These are phyloP conservation scores for Trametes villosa DNA, from an alignment of 768 basidiomycete genomes.

Conservation along the genomic window DNA sequence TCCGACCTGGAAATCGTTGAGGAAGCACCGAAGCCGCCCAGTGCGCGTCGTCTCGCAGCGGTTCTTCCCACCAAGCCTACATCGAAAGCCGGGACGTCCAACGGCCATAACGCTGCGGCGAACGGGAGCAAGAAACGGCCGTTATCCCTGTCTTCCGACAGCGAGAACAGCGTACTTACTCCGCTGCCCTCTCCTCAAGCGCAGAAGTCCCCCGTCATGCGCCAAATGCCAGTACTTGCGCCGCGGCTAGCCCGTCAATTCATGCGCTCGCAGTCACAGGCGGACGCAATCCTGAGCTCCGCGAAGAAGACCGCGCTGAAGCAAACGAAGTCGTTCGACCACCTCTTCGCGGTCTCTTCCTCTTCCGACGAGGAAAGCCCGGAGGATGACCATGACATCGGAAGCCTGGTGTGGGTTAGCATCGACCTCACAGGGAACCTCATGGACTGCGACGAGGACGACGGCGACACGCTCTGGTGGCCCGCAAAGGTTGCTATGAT, in stretches of 20 bases:
- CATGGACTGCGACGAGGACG: slow-evolving; percentile 18
- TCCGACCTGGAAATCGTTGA: slow-evolving; percentile 2
- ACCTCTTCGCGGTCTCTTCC: slow-evolving; percentile 4
- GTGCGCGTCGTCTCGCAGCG: neutral
- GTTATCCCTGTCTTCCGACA: slow-evolving; percentile 7
- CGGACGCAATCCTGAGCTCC: neutral
- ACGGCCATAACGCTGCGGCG: neutral
- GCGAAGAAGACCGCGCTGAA: neutral
- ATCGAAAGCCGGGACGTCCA: neutral
- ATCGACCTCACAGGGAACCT: slow-evolving; percentile 26
- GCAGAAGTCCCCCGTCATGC: neutral
- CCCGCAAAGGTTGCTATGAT: slow-evolving; percentile 58
- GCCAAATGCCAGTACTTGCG: slow-evolving; percentile 7
- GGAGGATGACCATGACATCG: slow-evolving; percentile 12
- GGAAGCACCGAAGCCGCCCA: neutral
- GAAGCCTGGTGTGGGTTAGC: slow-evolving; percentile 32
- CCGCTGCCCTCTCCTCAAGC: slow-evolving; percentile 17
- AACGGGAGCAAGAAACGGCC: slow-evolving; percentile 18
- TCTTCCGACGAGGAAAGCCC: slow-evolving; percentile 20
- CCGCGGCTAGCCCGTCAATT: slow-evolving; percentile 20
- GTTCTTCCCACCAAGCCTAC: neutral
- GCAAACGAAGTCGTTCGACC: slow-evolving; percentile 12
- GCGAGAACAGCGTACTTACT: slow-evolving; percentile 11
- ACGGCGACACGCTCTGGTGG: slow-evolving; percentile 60
- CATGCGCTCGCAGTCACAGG: slow-evolving; percentile 16